phyloP scores from a whole-genome alignment of 169 alveolate species.

The Babesia ovis region DNA sequence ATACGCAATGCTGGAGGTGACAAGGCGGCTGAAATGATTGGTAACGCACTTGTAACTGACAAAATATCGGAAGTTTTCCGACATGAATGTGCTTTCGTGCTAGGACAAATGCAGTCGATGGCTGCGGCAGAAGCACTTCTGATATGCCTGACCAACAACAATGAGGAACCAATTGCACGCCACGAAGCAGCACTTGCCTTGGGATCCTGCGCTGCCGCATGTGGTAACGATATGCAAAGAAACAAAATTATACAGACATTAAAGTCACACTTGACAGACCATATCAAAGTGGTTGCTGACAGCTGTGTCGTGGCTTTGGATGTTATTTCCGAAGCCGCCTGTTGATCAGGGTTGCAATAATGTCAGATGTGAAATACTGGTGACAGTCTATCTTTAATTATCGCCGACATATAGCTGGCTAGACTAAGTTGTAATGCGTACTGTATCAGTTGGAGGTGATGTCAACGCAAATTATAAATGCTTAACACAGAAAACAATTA shows the following conservation, averaged over 20 bases:
- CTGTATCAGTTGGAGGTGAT: too few species aligned
- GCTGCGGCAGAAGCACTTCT: constrained; percentile 72
- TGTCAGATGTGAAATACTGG: too few species aligned
- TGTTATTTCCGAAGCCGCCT: constrained; percentile 14
- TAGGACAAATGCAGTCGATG: constrained; percentile 85
- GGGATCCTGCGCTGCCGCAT: constrained; percentile 80
- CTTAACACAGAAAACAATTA: too few species aligned
- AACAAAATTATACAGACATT: constrained; percentile 27
- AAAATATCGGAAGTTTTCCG: constrained; percentile 84
- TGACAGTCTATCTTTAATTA: too few species aligned
- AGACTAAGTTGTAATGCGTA: too few species aligned
- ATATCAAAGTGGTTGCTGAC: constrained; percentile 60
- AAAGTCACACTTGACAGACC: constrained; percentile 14
- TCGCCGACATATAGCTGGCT: too few species aligned
- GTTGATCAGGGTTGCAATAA: too few species aligned
- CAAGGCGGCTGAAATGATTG: constrained; percentile 69
- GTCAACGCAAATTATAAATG: too few species aligned
- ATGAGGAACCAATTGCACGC: constrained; percentile 87
- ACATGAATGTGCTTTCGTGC: constrained; percentile 91
- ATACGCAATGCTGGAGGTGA: constrained; percentile 71
- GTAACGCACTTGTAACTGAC: constrained; percentile 81
- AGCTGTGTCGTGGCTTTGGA: constrained; percentile 71
- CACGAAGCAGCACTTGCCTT: constrained; percentile 92
- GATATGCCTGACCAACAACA: constrained; percentile 71
- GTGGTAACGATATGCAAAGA: constrained; percentile 1